phyloP scores from a whole-genome alignment of 2,329 filamentous ascomycete genomes.

The Talaromyces sp. region DNA sequence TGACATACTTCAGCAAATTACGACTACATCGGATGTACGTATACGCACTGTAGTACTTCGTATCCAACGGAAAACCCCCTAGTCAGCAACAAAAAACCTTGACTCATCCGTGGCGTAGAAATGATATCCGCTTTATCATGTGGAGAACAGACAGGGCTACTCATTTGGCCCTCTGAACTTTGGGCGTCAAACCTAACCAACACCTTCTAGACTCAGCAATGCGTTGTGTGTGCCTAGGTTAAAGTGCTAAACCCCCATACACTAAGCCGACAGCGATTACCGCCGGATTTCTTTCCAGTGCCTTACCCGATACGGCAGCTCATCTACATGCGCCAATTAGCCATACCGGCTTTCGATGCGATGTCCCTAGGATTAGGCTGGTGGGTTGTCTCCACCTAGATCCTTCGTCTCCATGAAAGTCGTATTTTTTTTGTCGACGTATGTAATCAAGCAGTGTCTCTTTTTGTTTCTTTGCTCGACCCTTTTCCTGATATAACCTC shows the following conservation, averaged over 20 bases:
- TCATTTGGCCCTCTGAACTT: not conserved
- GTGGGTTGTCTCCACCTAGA: not conserved
- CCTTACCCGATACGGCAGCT: not conserved
- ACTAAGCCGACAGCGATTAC: not conserved
- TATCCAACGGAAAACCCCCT: not conserved
- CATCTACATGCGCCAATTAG: not conserved
- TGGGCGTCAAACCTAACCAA: not conserved
- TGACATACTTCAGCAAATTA: not conserved
- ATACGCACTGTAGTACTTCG: no score
- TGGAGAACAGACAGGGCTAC: not conserved
- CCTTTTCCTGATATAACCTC: no score
- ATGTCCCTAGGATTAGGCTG: not conserved
- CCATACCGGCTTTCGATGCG: constrained; percentile 3
- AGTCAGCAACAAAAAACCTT: not conserved
- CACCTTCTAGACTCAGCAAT: not conserved
- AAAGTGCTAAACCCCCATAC: no score
- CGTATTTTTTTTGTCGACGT: not conserved
- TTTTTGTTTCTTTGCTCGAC: not conserved
- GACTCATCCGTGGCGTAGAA: not conserved
- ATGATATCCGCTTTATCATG: not conserved
- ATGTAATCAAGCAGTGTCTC: not conserved
- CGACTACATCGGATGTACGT: not conserved
- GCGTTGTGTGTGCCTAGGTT: not conserved
- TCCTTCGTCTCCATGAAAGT: not conserved
- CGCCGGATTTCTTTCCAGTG: constrained; percentile 1